Conservation (phyloP, 1,284 basidiomycete species). For the Rhodotorula glutinis region DNA sequence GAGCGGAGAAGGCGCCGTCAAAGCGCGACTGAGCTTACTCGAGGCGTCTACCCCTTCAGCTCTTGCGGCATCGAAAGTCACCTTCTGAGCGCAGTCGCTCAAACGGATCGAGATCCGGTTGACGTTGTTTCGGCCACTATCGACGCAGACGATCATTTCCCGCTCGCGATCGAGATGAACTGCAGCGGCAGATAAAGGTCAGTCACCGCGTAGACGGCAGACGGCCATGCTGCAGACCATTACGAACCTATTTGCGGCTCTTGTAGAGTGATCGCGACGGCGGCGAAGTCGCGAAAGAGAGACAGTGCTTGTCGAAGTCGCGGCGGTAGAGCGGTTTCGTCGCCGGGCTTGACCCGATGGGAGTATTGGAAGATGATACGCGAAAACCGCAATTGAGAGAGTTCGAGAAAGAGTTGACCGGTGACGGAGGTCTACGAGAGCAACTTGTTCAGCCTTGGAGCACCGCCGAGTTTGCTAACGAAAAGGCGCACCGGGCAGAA, state of each 20-base stretch:
- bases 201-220: not conserved
- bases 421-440: slow-evolving; percentile 59
- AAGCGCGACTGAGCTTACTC: too few species aligned
- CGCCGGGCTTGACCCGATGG: slow-evolving; percentile 34
- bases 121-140: slow-evolving; percentile 64
- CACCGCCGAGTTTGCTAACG: slow-evolving; percentile 19
- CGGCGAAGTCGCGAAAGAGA: slow-evolving; percentile 60
- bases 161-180: slow-evolving; percentile 65
- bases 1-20: too few species aligned
- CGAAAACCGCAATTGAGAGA: slow-evolving; percentile 46
- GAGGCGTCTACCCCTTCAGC: not conserved
- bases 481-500: slow-evolving; percentile 66
- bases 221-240: slow-evolving; percentile 52
- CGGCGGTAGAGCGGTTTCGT: slow-evolving; percentile 36
- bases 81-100: slow-evolving; percentile 53
- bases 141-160: slow-evolving; percentile 58
- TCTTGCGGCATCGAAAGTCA: slow-evolving; percentile 52
- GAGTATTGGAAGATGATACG: slow-evolving; percentile 47
- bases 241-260: slow-evolving; percentile 63
- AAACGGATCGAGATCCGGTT: slow-evolving; percentile 58
- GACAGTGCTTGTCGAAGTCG: slow-evolving; percentile 39
- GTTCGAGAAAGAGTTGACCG: slow-evolving; percentile 52
- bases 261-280: slow-evolving; percentile 60
- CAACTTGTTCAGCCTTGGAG: not conserved
- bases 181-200: slow-evolving; percentile 43